Percentiles rank a stretch among this genome's conserved stretches.
Conservation (phyloP, 139 green algal species). For the Diplosphaera chodatii region DNA sequence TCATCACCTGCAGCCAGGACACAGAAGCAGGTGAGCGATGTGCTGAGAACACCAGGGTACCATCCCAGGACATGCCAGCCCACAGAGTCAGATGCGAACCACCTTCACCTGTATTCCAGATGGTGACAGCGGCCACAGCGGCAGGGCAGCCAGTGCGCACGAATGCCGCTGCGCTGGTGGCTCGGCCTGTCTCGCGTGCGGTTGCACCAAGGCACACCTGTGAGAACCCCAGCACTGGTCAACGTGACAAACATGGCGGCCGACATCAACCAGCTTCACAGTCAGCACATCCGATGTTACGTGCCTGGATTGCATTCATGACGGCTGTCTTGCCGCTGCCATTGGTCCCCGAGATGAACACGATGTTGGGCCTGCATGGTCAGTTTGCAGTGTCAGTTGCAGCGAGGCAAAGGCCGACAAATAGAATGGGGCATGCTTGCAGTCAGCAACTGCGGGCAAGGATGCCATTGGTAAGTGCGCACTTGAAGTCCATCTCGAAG, state of each 20-base stretch:
- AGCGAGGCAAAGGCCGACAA: too few relatives aligned
- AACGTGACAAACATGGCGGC: too few relatives aligned
- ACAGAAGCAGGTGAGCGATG: too few relatives aligned
- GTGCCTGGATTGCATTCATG: constrained; percentile 45
- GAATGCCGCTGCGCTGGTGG: constrained; percentile 16
- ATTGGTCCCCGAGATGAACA: constrained; percentile 62
- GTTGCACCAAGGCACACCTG: constrained; percentile 58
- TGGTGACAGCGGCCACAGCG: constrained; percentile 30
- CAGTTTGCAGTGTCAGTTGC: too few relatives aligned
- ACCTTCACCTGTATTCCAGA: constrained; percentile 64
- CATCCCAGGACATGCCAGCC: too few relatives aligned
- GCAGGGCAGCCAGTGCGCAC: constrained; percentile 29
- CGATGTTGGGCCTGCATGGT: constrained; percentile 54
- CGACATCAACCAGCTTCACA: too few relatives aligned
- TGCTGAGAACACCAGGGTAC: too few relatives aligned
- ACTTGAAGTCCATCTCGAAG: constrained; percentile 63
- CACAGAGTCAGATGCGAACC: too few relatives aligned
- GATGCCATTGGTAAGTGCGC: neutral
- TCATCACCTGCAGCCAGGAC: constrained; percentile 26
- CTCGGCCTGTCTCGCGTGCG: constrained; percentile 49
- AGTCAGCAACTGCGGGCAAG: too few relatives aligned
- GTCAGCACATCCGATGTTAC: too few relatives aligned
- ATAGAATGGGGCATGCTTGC: too few relatives aligned
- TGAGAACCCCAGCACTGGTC: too few relatives aligned
- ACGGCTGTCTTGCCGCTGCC: constrained; percentile 67